phyloP scores from a whole-genome alignment of 208 protist genomes.

The Crithidia acanthocephali region DNA sequence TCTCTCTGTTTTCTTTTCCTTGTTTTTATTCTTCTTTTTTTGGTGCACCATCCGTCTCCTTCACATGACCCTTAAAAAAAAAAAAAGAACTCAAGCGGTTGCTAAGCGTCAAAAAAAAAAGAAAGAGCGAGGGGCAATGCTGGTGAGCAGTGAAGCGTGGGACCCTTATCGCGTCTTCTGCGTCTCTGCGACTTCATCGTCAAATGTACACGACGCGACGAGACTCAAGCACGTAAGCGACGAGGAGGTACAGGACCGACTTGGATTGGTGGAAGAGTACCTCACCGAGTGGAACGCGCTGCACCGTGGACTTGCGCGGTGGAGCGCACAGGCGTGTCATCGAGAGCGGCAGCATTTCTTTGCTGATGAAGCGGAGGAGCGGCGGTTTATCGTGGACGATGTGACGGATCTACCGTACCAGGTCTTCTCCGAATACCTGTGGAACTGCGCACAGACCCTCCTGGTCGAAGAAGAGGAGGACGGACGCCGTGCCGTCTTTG shows the following conservation, averaged over 20 bases:
- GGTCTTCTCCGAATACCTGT: constrained; percentile 34
- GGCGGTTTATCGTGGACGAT: constrained; percentile 61
- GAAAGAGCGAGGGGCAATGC: background rate
- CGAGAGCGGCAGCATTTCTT: constrained; percentile 7
- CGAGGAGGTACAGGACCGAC: constrained; percentile 27
- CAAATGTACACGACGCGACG: background rate
- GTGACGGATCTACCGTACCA: constrained; percentile 23
- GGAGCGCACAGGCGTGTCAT: constrained; percentile 3
- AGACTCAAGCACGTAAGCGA: constrained; percentile 26
- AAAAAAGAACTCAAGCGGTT: too few relatives aligned
- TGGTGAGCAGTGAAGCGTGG: constrained; percentile 26
- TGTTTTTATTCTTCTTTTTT: background rate
- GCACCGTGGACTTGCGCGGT: constrained; percentile 21
- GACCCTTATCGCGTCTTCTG: constrained; percentile 33
- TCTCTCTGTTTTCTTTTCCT: background rate
- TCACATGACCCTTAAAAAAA: too few relatives aligned
- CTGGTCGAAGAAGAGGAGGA: constrained; percentile 21
- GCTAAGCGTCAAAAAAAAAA: too few relatives aligned
- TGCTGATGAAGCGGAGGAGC: constrained; percentile 61
- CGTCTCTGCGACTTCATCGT: constrained; percentile 5
- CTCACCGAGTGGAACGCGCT: constrained; percentile 19
- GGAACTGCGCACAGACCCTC: background rate
- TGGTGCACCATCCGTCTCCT: background rate
- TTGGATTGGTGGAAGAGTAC: constrained; percentile 58
- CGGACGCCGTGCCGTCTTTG: background rate